Percentiles rank a stretch among this genome's conserved stretches.
Conservation (phyloP, 768 basidiomycete genomes). For the Boletellus ananas region DNA sequence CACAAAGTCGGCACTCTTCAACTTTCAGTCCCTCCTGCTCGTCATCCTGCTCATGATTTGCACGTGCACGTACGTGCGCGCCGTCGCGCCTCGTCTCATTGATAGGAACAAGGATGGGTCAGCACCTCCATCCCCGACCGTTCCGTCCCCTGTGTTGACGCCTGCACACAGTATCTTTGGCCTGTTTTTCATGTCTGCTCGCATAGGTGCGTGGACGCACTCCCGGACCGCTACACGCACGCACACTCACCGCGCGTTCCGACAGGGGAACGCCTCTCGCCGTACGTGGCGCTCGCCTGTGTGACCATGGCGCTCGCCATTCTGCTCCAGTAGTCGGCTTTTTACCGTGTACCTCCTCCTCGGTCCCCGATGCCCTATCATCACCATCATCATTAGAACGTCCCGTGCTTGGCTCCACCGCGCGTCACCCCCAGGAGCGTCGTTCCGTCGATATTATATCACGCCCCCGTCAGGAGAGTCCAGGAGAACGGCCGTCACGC, state of each 20-base stretch:
- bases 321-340: constrained; percentile 37
- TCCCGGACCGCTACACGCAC: too few relatives aligned
- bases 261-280: constrained; percentile 89
- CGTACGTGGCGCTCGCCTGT: constrained; percentile 93
- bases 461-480: too few relatives aligned
- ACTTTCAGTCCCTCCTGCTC: constrained; percentile 92
- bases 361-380: background rate
- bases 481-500: too few relatives aligned
- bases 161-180: constrained; percentile 68
- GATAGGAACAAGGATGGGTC: constrained; percentile 96
- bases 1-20: constrained; percentile 87
- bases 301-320: constrained; percentile 86
- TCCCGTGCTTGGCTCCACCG: background rate
- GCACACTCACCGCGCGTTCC: too few relatives aligned
- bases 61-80: constrained; percentile 94
- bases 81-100: constrained; percentile 83
- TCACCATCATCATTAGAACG: background rate
- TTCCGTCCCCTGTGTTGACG: constrained; percentile 1
- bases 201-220: constrained; percentile 65
- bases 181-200: constrained; percentile 90
- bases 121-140: constrained; percentile 15
- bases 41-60: constrained; percentile 93
- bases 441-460: too few relatives aligned
- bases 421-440: background rate
- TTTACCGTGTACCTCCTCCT: constrained; percentile 1